Evolutionary conservation across 768 basidiomycete species (phyloP).

Genomic region (Pleurotus giganteus): DNA sequence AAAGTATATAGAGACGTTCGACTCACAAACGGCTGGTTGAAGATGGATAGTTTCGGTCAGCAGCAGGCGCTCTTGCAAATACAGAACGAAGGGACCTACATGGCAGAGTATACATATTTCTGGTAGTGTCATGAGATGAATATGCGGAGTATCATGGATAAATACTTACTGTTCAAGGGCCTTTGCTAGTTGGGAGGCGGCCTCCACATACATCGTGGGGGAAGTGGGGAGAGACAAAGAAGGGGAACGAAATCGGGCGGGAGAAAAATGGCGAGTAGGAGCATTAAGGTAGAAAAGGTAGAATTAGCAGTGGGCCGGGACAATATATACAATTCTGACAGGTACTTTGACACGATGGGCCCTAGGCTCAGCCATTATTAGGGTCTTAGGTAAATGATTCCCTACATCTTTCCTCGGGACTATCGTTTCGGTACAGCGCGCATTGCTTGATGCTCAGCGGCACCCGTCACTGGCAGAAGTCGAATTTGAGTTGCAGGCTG

Average conservation of each 20-base stretch:
- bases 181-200: background rate
- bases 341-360: conserved; percentile 8
- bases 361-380: conserved; percentile 8
- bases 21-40: conserved; percentile 2
- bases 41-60: background rate
- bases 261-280: background rate
- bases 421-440: background rate
- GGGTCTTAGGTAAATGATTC: conserved; percentile 8
- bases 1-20: background rate
- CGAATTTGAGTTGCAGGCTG: too few relatives aligned
- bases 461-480: background rate
- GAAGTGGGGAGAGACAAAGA: background rate
- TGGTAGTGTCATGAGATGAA: background rate
- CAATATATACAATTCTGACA: conserved; percentile 9
- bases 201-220: background rate
- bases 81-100: background rate
- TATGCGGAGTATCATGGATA: background rate
- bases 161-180: background rate
- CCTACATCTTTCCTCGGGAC: conserved; percentile 7
- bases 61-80: background rate
- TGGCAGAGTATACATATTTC: conserved; percentile 5
- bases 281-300: conserved; percentile 2
- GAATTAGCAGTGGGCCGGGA: conserved; percentile 1
- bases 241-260: background rate
- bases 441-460: background rate